Evolutionary conservation across 805 yeast genomes (phyloP).

Genomic region (Ogataea siamensis): DNA sequence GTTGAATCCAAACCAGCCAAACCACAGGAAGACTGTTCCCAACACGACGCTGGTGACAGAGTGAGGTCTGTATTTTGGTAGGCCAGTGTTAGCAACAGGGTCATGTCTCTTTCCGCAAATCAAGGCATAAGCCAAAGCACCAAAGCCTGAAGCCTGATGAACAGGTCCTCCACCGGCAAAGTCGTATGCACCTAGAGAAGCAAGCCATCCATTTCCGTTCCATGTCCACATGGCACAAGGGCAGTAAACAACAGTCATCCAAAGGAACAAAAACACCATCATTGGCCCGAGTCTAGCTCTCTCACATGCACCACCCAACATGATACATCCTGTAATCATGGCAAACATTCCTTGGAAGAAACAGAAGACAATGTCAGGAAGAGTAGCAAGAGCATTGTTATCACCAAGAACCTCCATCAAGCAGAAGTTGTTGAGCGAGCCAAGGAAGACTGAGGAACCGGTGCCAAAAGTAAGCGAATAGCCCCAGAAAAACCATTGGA

Average conservation of each 20-base stretch:
- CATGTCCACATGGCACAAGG: slow-evolving; percentile 98
- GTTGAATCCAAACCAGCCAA: slow-evolving; percentile 99
- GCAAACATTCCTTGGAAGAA: slow-evolving; percentile 98
- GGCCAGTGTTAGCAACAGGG: slow-evolving; percentile 60
- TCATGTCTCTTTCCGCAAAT: slow-evolving; percentile 91
- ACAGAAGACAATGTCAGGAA: slow-evolving; percentile 91
- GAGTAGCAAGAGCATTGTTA: slow-evolving; percentile 59
- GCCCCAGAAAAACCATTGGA: slow-evolving; percentile 99
- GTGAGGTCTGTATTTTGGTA: slow-evolving; percentile 93
- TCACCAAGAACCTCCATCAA: slow-evolving; percentile 80
- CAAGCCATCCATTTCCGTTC: slow-evolving; percentile 93
- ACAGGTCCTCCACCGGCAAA: slow-evolving; percentile 99
- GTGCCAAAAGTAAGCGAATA: slow-evolving; percentile 77
- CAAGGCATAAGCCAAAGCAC: slow-evolving; percentile 92
- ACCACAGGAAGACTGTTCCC: slow-evolving; percentile 94
- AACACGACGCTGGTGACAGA: slow-evolving; percentile 85
- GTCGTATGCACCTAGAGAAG: slow-evolving; percentile 79
- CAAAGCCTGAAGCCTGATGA: slow-evolving; percentile 90
- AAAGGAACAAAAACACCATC: slow-evolving; percentile 90
- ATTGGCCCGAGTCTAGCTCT: slow-evolving; percentile 94
- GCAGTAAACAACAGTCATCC: slow-evolving; percentile 95
- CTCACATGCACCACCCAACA: slow-evolving; percentile 98
- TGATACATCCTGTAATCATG: slow-evolving; percentile 83
- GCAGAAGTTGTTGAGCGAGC: slow-evolving; percentile 78
- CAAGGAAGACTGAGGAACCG: slow-evolving; percentile 60